These are phyloP conservation scores for Byssochlamys sp. DNA, from an alignment of 2,329 filamentous ascomycete species.

Conservation along the genomic window DNA sequence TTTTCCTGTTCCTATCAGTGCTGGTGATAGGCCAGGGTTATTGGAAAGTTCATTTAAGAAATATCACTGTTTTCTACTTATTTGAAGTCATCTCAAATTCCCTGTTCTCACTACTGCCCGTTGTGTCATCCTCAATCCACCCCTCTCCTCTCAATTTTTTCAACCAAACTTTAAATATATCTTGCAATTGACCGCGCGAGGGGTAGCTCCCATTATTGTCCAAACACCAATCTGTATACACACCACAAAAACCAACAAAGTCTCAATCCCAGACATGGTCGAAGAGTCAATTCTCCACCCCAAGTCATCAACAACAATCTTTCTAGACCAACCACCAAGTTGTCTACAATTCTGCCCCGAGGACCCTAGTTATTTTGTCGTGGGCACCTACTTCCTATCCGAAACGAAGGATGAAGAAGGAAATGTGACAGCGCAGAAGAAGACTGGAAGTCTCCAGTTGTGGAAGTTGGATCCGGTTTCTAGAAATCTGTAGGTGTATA, in stretches of 20 bases:
- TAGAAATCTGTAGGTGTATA: slow-evolving; percentile 17
- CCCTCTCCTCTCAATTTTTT: neutral
- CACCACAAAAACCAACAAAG: neutral
- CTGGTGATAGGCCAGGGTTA: neutral
- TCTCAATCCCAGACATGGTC: neutral
- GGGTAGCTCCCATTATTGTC: neutral
- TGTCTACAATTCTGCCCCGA: slow-evolving; percentile 36
- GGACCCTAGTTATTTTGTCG: slow-evolving; percentile 56
- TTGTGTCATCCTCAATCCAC: neutral
- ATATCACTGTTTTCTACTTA: neutral
- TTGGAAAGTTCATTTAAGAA: neutral
- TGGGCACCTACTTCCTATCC: slow-evolving; percentile 72
- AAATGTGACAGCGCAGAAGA: slow-evolving; percentile 42
- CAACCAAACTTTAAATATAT: neutral
- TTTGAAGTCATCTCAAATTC: neutral
- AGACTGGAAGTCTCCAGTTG: slow-evolving; percentile 65
- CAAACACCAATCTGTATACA: neutral
- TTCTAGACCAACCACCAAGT: slow-evolving; percentile 35
- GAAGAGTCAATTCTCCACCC: slow-evolving; percentile 13
- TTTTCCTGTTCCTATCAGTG: neutral
- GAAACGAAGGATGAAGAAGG: slow-evolving; percentile 20
- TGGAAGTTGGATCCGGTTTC: slow-evolving; percentile 43
- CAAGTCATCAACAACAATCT: slow-evolving; percentile 24
- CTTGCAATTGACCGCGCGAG: neutral
- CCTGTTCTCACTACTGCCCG: neutral